Base-by-base conservation (phyloP, 768 basidiomycete genomes). In the Mycena galericulata region DNA sequence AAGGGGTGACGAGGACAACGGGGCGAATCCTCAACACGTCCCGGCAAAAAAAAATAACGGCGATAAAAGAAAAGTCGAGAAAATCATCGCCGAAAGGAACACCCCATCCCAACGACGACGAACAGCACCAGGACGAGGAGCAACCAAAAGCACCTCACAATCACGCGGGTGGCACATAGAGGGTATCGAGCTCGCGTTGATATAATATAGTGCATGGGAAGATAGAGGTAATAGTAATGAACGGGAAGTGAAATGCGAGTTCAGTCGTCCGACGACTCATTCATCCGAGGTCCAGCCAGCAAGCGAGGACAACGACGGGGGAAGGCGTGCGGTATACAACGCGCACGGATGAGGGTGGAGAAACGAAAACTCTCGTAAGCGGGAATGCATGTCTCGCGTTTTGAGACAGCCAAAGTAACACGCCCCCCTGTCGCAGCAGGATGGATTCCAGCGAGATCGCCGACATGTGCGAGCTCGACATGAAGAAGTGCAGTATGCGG, bases 401-500 rank as follows among this genome's bases (percentile, higher is more conserved):
- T 20, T 5, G 46, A 49, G 46, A 49, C 46, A 49, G 46, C 46
- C 46, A n/a, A 49, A 49, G n/a, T 26, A 55, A 34, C 40, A 9
- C 54, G 26, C 40, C 55, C 24, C 55, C 55, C 55, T 57, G 40
- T 57, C 40, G 55, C 26, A 43, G 55, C 55, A 43, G 55, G 55
- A 57, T 57, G n/a, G 43, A 57, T 29, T 57, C 41, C 40, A 57
- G 55, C 55, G 55, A 43, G 41, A 57, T 57, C 55, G 24, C 38
- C 24, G 55, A 57, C 54, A 55, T 55, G 22, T 30, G 54, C 54
- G 22, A 55, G 26, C 29, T 55, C 54, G 36, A 41, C 29, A 55
- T 55, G 54, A 55, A 55, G 54, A 38, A 38, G 54, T 55, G n/a
- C 54, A 55, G 54, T 38, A 55, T 22, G 54, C 54, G 36, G 54